phyloP scores from a whole-genome alignment of 176 grass and related monocot species.

The Raddia guianensis region DNA sequence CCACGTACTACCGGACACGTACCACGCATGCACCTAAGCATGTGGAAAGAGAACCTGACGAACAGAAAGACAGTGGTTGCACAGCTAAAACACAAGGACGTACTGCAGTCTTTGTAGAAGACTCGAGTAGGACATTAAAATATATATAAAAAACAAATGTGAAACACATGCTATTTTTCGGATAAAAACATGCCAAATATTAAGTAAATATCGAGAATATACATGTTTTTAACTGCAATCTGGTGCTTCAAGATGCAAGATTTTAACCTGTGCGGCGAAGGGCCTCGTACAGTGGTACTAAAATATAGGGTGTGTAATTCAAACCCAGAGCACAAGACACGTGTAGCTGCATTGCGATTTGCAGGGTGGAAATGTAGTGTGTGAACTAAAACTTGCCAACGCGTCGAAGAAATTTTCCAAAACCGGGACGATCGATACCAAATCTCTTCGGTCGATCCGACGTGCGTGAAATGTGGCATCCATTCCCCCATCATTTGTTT shows the following conservation, averaged over 20 bases:
- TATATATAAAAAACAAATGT: neutral
- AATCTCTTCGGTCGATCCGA: neutral
- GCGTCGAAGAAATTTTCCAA: neutral
- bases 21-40: neutral
- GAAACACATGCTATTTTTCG: too few species aligned
- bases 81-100: neutral
- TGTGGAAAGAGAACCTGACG: neutral
- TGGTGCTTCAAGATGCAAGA: neutral
- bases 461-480: neutral
- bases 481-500: neutral
- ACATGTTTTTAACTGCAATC: neutral
- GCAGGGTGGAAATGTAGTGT: neutral
- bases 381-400: neutral
- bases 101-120: too few species aligned
- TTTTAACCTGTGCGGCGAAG: neutral
- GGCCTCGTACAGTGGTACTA: neutral
- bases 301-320: neutral
- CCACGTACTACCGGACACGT: neutral
- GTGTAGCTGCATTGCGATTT: slow-evolving; percentile 27
- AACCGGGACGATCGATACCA: neutral
- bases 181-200: neutral
- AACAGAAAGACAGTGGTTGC: neutral
- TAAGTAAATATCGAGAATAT: neutral
- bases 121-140: neutral
- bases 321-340: too few species aligned